Evolutionary conservation across 148 eudicot species (phyloP), one percentile per base, ranked within the genome.

Genomic region (Polygonum aviculare): DNA sequence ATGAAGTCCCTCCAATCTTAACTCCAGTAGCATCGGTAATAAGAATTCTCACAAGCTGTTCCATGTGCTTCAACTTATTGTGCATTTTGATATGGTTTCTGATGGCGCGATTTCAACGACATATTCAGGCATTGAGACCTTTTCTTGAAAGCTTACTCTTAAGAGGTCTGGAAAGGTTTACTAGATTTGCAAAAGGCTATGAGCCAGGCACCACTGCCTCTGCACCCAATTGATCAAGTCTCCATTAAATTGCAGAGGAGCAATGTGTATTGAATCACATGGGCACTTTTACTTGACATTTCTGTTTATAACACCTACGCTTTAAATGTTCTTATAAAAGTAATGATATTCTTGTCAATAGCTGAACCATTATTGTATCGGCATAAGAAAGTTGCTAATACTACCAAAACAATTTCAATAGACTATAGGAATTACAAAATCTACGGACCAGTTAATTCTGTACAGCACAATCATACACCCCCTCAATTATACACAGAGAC

Each of bases 11-110:
- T 75, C 94, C 77, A 73, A 72, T 95, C 48, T 75, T 95, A 80
- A 76, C 75, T 60, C 99, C 97, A 44, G 97, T 95, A 79, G 92
- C 99, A 82, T 89, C 99, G 76, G 99, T 95, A 90, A 88, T 95
- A 90, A 88, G 94, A 79, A 78, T 74, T 80, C 67, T 44, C 11
- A 38, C 9, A 35, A 18, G 15, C 47, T 33, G 48, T 73, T n/a
- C 75, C 75, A 74, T 48, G 75, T 51, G n/a, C n/a, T 16, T 31
- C 15, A 10, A 11, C 7, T 26, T 62, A 5, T 62, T 49, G 22
- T 40, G 38, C 47, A 15, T 59, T 10, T 2, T 35, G 59, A 44
- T 18, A 16, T 59, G 69, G 45, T 75, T 39, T 38, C 72, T 80
- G 63, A 74, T 36, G 21, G 72, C 3, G 72, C 7, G 7, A 31